phyloP scores from a whole-genome alignment of 2,329 filamentous ascomycete genomes.

The Exophiala mesophila region DNA sequence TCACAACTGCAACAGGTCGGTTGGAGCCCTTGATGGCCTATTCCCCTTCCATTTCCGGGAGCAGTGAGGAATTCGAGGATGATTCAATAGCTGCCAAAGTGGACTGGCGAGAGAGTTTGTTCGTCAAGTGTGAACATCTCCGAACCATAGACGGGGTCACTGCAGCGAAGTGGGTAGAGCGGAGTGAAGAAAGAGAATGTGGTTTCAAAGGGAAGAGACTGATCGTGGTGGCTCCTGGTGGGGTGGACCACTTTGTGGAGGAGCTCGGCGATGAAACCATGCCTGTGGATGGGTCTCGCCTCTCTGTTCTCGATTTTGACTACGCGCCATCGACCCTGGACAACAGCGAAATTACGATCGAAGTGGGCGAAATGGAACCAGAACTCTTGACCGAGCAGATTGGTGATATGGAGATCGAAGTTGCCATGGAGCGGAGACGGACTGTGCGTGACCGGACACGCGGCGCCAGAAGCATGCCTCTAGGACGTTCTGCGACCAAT shows the following conservation, averaged over 20 bases:
- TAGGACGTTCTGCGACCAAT: slow-evolving; percentile 41
- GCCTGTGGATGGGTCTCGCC: slow-evolving; percentile 71
- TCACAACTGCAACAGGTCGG: slow-evolving; percentile 26
- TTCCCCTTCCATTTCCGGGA: slow-evolving; percentile 26
- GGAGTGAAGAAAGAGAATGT: slow-evolving; percentile 44
- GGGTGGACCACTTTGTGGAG: slow-evolving; percentile 51
- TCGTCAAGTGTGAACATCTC: slow-evolving; percentile 63
- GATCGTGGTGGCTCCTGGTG: slow-evolving; percentile 67
- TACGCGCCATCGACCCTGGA: slow-evolving; percentile 55
- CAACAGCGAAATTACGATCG: slow-evolving; percentile 59
- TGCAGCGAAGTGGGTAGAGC: slow-evolving; percentile 66
- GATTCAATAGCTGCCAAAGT: slow-evolving; percentile 34
- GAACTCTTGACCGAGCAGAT: slow-evolving; percentile 69
- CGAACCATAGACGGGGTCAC: slow-evolving; percentile 62
- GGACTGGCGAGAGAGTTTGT: slow-evolving; percentile 64
- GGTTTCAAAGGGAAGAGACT: slow-evolving; percentile 41
- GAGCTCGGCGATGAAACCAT: slow-evolving; percentile 66
- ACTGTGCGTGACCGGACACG: slow-evolving; percentile 40
- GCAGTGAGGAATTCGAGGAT: slow-evolving; percentile 27
- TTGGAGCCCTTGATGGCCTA: slow-evolving; percentile 27
- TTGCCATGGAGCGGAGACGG: slow-evolving; percentile 70
- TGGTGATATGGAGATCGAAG: slow-evolving; percentile 69
- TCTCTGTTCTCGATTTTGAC: slow-evolving; percentile 70
- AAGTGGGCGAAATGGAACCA: slow-evolving; percentile 66
- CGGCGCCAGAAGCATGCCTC: slow-evolving; percentile 9